Percentiles rank a stretch among this genome's conserved stretches.
These are phyloP conservation scores for Sisymbrium irio DNA, from an alignment of 345 rosid species.

Conservation along the genomic window DNA sequence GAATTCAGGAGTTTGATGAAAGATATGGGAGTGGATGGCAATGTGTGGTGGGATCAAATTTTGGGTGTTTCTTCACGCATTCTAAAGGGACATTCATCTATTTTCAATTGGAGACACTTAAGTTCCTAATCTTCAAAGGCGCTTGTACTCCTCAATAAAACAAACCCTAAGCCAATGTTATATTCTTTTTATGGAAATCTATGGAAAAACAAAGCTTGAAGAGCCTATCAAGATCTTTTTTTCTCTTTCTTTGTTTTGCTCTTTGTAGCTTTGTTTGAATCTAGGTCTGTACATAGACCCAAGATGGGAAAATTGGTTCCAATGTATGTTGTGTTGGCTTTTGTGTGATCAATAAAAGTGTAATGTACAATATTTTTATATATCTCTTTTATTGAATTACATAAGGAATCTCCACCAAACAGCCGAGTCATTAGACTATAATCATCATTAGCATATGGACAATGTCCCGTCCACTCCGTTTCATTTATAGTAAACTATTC, in stretches of 20 bases:
- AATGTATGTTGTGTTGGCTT: background rate
- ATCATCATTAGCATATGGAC: background rate
- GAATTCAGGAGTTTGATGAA: conserved; percentile 61
- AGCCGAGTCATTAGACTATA: background rate
- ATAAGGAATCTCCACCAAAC: background rate
- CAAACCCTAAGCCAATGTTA: background rate
- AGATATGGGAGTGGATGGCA: conserved; percentile 71
- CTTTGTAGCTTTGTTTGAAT: conserved; percentile 8
- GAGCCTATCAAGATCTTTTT: background rate
- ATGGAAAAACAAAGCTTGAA: background rate
- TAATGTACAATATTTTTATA: background rate
- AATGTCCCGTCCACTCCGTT: background rate
- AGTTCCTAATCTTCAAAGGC: conserved; percentile 71
- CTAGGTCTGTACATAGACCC: conserved; percentile 21
- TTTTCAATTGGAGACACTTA: conserved; percentile 64
- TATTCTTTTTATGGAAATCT: background rate
- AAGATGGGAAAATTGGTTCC: background rate
- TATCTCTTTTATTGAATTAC: background rate
- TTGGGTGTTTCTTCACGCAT: conserved; percentile 78
- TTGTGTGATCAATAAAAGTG: conserved; percentile 16
- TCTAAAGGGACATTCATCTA: conserved; percentile 71
- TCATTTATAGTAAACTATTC: background rate
- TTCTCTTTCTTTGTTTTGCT: background rate
- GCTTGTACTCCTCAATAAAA: conserved; percentile 41
- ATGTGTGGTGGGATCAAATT: conserved; percentile 77